Conservation (phyloP, 352 stramenopile species). For the Peronospora destructor region DNA sequence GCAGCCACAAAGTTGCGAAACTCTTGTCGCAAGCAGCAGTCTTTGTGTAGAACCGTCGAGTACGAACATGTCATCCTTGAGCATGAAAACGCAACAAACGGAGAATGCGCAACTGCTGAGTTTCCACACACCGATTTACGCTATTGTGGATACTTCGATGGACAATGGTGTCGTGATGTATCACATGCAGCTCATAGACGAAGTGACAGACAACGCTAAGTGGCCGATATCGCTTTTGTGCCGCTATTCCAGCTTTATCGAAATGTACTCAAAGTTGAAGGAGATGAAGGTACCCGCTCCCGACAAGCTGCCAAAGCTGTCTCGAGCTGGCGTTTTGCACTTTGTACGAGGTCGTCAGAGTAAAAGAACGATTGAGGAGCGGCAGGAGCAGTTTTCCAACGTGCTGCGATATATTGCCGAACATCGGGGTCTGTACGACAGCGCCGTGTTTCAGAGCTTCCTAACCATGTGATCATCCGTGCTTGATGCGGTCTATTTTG, state of each 20-base stretch:
- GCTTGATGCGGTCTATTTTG: background rate
- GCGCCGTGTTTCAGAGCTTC: slow-evolving; percentile 43
- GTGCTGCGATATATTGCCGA: slow-evolving; percentile 45
- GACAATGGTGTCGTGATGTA: slow-evolving; percentile 36
- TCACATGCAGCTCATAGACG: slow-evolving; percentile 34
- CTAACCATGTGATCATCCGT: slow-evolving; percentile 11
- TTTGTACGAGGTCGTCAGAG: slow-evolving; percentile 44
- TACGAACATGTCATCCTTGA: slow-evolving; percentile 12
- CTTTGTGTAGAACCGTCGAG: slow-evolving; percentile 20
- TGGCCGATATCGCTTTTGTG: slow-evolving; percentile 27
- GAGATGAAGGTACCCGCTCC: slow-evolving; percentile 26
- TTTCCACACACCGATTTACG: slow-evolving; percentile 16
- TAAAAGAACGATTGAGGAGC: slow-evolving; percentile 39
- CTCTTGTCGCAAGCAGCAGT: slow-evolving; percentile 14
- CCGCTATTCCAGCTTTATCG: slow-evolving; percentile 51
- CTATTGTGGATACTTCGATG: slow-evolving; percentile 26
- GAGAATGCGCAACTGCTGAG: slow-evolving; percentile 3
- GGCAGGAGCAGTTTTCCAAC: slow-evolving; percentile 36
- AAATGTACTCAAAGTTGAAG: slow-evolving; percentile 43
- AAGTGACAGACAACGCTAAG: slow-evolving; percentile 20
- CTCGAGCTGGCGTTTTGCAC: slow-evolving; percentile 32
- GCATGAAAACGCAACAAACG: slow-evolving; percentile 9
- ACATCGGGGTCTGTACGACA: slow-evolving; percentile 34
- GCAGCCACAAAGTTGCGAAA: slow-evolving; percentile 2
- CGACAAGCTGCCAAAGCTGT: slow-evolving; percentile 31